Conservation (phyloP, 805 yeast genomes). For the Pichia nakasei region DNA sequence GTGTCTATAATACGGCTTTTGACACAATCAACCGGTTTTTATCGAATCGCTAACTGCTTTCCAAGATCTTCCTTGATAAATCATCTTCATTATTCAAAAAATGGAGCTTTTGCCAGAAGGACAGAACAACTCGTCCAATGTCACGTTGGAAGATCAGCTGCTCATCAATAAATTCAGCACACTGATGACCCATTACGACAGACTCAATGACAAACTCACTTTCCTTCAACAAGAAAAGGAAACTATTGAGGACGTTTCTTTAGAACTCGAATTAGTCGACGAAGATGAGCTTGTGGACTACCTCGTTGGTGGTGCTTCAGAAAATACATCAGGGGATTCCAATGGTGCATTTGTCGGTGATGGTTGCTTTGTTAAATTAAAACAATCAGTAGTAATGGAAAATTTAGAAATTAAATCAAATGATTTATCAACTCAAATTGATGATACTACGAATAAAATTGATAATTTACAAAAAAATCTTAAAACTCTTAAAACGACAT, state of each 20-base stretch:
- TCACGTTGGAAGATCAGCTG: slow-evolving; percentile 78
- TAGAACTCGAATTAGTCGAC: slow-evolving; percentile 83
- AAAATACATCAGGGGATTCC: slow-evolving; percentile 39
- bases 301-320: slow-evolving; percentile 57
- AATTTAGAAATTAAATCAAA: slow-evolving; percentile 58
- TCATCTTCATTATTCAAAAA: not conserved
- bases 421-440: slow-evolving; percentile 41
- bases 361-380: slow-evolving; percentile 64
- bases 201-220: slow-evolving; percentile 39
- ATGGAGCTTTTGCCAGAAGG: slow-evolving; percentile 43
- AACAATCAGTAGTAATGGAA: slow-evolving; percentile 57
- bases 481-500: slow-evolving; percentile 52
- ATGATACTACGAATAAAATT: slow-evolving; percentile 36
- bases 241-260: slow-evolving; percentile 73
- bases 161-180: slow-evolving; percentile 84
- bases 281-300: slow-evolving; percentile 65
- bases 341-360: slow-evolving; percentile 69
- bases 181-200: slow-evolving; percentile 62
- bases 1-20: too few relatives aligned
- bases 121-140: slow-evolving; percentile 48
- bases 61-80: too few relatives aligned
- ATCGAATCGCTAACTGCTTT: too few relatives aligned
- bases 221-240: slow-evolving; percentile 64
- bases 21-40: too few relatives aligned
- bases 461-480: slow-evolving; percentile 47